These are phyloP conservation scores for Mucor circinelloides DNA, from an alignment of 371 early-diverging fungal genomes.

Conservation along the genomic window DNA sequence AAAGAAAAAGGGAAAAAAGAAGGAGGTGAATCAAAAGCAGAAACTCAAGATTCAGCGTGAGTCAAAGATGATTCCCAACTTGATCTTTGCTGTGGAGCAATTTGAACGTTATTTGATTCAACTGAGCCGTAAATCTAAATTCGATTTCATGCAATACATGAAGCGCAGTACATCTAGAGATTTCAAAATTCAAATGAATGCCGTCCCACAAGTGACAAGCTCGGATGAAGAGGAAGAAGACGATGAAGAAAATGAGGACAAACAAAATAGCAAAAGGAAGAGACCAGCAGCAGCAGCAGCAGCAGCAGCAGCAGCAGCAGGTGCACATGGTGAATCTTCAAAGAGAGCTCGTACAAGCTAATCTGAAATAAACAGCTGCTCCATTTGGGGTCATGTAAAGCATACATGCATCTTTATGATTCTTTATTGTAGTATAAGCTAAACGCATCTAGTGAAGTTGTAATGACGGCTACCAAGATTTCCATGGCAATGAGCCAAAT, in stretches of 20 bases:
- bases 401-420: no score
- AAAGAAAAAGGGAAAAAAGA: constrained; percentile 30
- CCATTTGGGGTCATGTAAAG: no score
- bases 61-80: constrained; percentile 62
- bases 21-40: constrained; percentile 23
- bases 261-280: not conserved
- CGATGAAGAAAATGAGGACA: constrained; percentile 3
- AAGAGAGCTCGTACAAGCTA: not conserved
- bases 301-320: not conserved
- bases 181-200: constrained; percentile 62
- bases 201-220: constrained; percentile 19
- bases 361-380: not conserved
- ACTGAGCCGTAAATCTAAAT: constrained; percentile 63
- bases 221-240: constrained; percentile 11
- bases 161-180: constrained; percentile 73
- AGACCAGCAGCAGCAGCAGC: not conserved
- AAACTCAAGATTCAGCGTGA: constrained; percentile 63
- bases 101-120: constrained; percentile 70
- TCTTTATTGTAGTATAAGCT: constrained; percentile 63
- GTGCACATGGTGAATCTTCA: not conserved
- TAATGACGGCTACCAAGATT: constrained; percentile 78
- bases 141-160: constrained; percentile 70
- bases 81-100: constrained; percentile 71
- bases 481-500: constrained; percentile 82
- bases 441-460: constrained; percentile 74